Percentiles rank a stretch among this genome's conserved stretches.
phyloP scores from a whole-genome alignment of 2,329 filamentous ascomycete species.

The Bipolaris gigantea region DNA sequence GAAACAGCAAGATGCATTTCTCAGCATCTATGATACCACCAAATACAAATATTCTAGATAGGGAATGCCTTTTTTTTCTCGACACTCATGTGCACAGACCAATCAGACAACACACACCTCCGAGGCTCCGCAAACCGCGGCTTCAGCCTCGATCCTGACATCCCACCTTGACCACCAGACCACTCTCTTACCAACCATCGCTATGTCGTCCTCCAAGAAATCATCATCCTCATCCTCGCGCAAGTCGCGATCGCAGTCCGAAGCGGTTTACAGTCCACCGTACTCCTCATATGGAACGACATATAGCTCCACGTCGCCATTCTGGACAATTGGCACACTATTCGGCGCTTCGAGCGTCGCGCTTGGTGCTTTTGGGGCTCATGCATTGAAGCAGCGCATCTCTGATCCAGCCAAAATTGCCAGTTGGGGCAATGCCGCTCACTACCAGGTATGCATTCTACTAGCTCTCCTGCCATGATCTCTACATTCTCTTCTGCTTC shows the following conservation, averaged over 20 bases:
- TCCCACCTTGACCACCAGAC: constrained; percentile 12
- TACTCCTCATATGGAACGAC: constrained; percentile 5
- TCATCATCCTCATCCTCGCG: constrained; percentile 11
- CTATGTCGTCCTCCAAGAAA: constrained; percentile 17
- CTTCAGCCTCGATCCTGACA: constrained; percentile 1
- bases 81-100: constrained; percentile 11
- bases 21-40: constrained; percentile 13
- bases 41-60: constrained; percentile 6
- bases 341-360: constrained; percentile 64
- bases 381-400: constrained; percentile 65
- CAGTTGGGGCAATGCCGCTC: constrained; percentile 66
- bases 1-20: constrained; percentile 5
- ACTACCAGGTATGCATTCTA: constrained; percentile 60
- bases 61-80: background rate
- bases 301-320: constrained; percentile 43
- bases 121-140: constrained; percentile 24
- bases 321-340: constrained; percentile 65
- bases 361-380: constrained; percentile 68
- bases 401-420: constrained; percentile 61
- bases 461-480: background rate
- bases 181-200: background rate
- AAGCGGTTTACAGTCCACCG: background rate
- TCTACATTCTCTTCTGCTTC: background rate
- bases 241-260: constrained; percentile 6
- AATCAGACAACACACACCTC: constrained; percentile 21